Base-by-base conservation (phyloP, 495 filamentous ascomycete genomes). In the Trichoderma virens region DNA sequence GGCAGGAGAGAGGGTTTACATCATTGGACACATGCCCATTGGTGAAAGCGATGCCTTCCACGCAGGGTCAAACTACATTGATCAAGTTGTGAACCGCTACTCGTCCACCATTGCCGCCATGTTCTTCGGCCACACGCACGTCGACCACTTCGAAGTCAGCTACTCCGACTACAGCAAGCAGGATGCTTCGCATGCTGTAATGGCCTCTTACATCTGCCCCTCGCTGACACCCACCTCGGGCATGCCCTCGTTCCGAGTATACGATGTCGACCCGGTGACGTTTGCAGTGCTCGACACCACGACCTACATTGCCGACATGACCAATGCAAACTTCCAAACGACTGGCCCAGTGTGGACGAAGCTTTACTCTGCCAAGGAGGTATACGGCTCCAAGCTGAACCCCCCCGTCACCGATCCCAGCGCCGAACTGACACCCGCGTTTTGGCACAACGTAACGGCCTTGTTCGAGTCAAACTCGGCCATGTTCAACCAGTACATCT, bases 91-190 rank as follows among this genome's bases (percentile, higher is more conserved):
- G 6, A 71, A 78, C 64, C 79, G 83, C 8, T 85, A 82, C 68
- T 69, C 74, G 5, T 74, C 75, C 1, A 82, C 78, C 16, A 85
- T 86, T 62, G 78, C 82, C 3, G 83, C 75, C 2, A 64, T 83
- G n/a, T 85, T 85, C 72, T 84, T 78, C 68, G 83, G 81, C 32
- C 83, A 86, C 67, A 85, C 83, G 0, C 84, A 86, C 67, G 73
- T 71, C 45, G 84, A 86, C 64, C 75, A 80, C 54, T 84, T 85
- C 67, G 73, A 84, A 59, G 73, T 86, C 60, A 74, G 76, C 13
- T 85, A 85, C 74, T 70, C 79, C 1, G 66, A 80, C 62, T 81
- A 82, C 65, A 72, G 47, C 4, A 65, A 65, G 28, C 67, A 65
- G 11, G 63, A 62, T 9, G 60, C 65, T 16, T 63, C 72, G 13